phyloP scores from a whole-genome alignment of 2,329 filamentous ascomycete species.

The Pseudocercospora pini-densiflorae region DNA sequence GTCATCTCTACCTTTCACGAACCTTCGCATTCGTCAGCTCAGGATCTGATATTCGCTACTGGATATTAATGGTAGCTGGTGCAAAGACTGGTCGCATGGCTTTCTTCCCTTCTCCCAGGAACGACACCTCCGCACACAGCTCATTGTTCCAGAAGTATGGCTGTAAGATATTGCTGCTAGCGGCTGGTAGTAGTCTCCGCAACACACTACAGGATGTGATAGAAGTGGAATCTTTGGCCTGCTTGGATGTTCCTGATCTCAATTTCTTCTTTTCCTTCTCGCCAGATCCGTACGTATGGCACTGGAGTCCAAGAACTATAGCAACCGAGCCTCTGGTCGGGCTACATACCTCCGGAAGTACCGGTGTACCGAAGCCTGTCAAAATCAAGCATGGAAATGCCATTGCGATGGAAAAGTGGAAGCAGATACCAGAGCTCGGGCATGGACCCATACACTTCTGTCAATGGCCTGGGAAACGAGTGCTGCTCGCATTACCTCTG shows the following conservation, averaged over 20 bases:
- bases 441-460: constrained; percentile 13
- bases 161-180: constrained; percentile 20
- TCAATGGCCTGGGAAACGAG: constrained; percentile 15
- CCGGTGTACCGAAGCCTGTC: constrained; percentile 25
- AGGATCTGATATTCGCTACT: constrained; percentile 20
- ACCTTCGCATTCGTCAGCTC: constrained; percentile 17
- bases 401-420: constrained; percentile 22
- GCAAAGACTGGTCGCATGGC: constrained; percentile 23
- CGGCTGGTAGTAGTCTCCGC: constrained; percentile 5
- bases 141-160: constrained; percentile 22
- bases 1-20: constrained; percentile 9
- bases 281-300: constrained; percentile 16
- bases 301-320: constrained; percentile 15
- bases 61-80: constrained; percentile 22
- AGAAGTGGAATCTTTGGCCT: constrained; percentile 17
- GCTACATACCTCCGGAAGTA: constrained; percentile 23
- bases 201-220: constrained; percentile 15
- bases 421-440: constrained; percentile 14
- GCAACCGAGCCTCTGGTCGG: constrained; percentile 23
- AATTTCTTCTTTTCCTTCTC: constrained; percentile 20
- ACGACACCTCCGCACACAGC: constrained; percentile 19
- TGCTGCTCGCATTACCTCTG: constrained; percentile 16
- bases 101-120: constrained; percentile 25
- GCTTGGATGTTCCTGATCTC: constrained; percentile 21
- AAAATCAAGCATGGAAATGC: constrained; percentile 20